Base-by-base conservation (phyloP, 2,329 filamentous ascomycete genomes). In the Arthrinium phaeospermum region DNA sequence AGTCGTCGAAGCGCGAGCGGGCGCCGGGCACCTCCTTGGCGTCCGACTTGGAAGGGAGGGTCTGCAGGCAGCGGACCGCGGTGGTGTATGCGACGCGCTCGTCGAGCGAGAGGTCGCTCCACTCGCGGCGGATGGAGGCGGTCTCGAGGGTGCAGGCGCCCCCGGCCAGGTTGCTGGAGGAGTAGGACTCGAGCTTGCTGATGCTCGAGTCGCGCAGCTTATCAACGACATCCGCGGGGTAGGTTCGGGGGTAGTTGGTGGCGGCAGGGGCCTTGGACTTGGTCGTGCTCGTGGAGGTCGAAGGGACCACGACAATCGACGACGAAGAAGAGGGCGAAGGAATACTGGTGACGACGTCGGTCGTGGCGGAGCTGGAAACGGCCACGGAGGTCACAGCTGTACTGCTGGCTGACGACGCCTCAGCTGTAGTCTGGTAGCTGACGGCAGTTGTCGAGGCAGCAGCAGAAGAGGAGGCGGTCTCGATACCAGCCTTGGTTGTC, bases 1-100 rank as follows among this genome's bases (percentile, higher is more conserved):
- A 80, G 73, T 80, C 78, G 64, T 80, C 78, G 68, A 75, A 79
- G 22, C 76, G 74, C 14, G 71, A 75, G 67, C 72, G 72, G 12
- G 73, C 77, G 16, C 77, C 78, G 16, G 78, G 75, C 13, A 72
- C 75, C 44, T 73, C 41, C 22, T 57, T 69, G n/a, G 61, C n/a
- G 30, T 73, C 72, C 7, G 74, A 74, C 30, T 47, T 73, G 22
- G 75, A 68, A 1, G 77, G 75, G 7, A 75, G 64, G 2, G 67
- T 51, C 72, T 77, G 75, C 22, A 78, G 70, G 47, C 77, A 78
- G 51, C 75, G 71, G 19, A 78, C 75, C 27, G 77, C 77, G 22
- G 71, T 70, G 22, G 73, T 75, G 67, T 78, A 78, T 2, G 71
- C 74, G 46, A 71, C 71, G 4, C 75, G 73, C 27, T 77, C 72